Evolutionary conservation across 495 filamentous ascomycete species (phyloP), one percentile per base, ranked within the genome.

Genomic region (Aspergillus leporis): DNA sequence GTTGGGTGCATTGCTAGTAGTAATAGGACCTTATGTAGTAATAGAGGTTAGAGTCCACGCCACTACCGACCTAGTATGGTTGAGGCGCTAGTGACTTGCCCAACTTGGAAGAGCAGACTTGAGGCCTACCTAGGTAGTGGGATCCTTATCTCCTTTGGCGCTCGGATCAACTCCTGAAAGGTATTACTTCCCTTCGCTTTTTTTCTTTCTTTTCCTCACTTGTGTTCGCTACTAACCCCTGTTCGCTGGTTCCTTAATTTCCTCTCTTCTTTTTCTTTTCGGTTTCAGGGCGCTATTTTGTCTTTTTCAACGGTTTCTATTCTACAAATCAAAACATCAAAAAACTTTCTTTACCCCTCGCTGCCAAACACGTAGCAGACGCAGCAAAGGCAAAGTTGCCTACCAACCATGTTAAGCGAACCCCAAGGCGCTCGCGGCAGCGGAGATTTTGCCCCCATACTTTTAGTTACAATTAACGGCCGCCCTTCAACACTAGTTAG

Each of bases 361-460:
- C 36, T 41, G 25, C 45, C 25, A 19, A 41, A 50, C 59, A 56
- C 53, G 52, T 61, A 55, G 59, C 22, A 25, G 50, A 28, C 30
- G 53, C 40, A 38, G 53, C 59, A 61, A 19, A 48, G 25, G 52
- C 41, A 12, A 51, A 55, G 51, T 60, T 54, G 52, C 46, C 58
- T 60, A 32, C 51, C 47, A 43, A 22, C 52, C 51, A 36, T 40
- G 59, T 23, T 57, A 57, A 61, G 60, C 60, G 60, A 61, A 51
- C 58, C 58, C 34, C 32, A 41, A 28, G 51, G 34, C 51, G 32
- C 43, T 47, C 18, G 43, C 19, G 23, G 43, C 38, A 6, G 21
- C 43, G 21, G 21, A 31, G 32, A 25, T 54, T 54, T 6, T 54
- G 32, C 18, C 31, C 51, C 32, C 51, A 54, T 54, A 47, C 18